Evolutionary conservation across 495 filamentous ascomycete species (phyloP).

Genomic region (Glutinoglossum americanum): DNA sequence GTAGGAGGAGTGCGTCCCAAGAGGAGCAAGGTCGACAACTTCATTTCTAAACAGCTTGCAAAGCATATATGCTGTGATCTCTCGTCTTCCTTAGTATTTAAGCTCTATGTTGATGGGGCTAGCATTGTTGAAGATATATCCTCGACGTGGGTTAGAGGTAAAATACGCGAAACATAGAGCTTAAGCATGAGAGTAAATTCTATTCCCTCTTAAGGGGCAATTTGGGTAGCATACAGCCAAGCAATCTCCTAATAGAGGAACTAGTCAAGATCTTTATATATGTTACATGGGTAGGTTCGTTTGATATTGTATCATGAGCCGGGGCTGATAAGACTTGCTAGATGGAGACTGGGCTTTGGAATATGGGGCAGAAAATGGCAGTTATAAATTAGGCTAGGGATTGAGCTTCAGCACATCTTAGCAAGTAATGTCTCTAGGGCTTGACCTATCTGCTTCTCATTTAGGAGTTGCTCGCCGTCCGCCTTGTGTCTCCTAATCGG

Average conservation of each 20-base stretch:
- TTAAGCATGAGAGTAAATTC: background rate
- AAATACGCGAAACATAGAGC: conserved; percentile 4
- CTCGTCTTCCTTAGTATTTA: background rate
- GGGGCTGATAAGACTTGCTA: conserved; percentile 13
- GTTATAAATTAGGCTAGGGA: background rate
- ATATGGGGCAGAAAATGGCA: conserved; percentile 27
- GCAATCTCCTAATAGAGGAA: conserved; percentile 60
- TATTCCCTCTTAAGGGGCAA: conserved; percentile 26
- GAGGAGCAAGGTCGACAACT: background rate
- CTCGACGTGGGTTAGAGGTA: conserved; percentile 71
- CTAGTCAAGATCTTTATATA: conserved; percentile 65
- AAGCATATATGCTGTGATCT: background rate
- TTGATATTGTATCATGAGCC: background rate
- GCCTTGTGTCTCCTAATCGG: background rate
- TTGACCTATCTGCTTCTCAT: too few relatives aligned
- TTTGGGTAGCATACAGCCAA: conserved; percentile 47
- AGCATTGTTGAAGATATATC: conserved; percentile 39
- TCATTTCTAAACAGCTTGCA: background rate
- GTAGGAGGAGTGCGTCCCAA: conserved; percentile 19
- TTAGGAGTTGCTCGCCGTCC: too few relatives aligned
- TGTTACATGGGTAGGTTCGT: conserved; percentile 41
- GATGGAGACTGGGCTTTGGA: conserved; percentile 80
- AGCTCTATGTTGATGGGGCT: background rate
- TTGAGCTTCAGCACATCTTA: background rate
- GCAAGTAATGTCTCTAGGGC: too few relatives aligned